Evolutionary conservation across 768 basidiomycete genomes (phyloP).

Genomic region (Crassisporium funariophilum): DNA sequence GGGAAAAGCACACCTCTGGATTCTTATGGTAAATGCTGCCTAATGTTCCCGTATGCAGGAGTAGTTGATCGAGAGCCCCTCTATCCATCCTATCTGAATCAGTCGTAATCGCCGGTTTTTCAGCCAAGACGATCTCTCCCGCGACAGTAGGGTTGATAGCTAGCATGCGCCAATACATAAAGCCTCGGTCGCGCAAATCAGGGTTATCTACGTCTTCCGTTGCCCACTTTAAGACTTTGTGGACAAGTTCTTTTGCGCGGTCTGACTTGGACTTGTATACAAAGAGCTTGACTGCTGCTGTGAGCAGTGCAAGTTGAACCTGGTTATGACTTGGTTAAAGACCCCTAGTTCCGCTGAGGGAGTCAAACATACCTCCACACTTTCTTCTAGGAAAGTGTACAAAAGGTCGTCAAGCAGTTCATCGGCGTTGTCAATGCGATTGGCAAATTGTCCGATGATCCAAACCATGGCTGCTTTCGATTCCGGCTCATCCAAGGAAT

Average conservation of each 20-base stretch:
- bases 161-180: conserved; percentile 99
- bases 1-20: conserved; percentile 65
- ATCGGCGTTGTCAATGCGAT: conserved; percentile 94
- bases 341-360: too few relatives aligned
- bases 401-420: conserved; percentile 92
- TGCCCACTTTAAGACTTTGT: conserved; percentile 94
- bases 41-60: conserved; percentile 91
- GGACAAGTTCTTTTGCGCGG: conserved; percentile 84
- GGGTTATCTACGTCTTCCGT: conserved; percentile 99
- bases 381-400: conserved; percentile 89
- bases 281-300: conserved; percentile 95
- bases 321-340: conserved; percentile 33
- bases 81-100: conserved; percentile 98
- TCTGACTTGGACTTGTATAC: conserved; percentile 86
- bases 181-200: conserved; percentile 94
- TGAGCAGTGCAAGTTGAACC: conserved; percentile 95
- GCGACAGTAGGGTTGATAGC: conserved; percentile 91
- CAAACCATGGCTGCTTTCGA: conserved; percentile 97
- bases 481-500: conserved; percentile 92
- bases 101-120: conserved; percentile 96
- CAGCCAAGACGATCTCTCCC: conserved; percentile 85
- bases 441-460: conserved; percentile 96
- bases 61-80: conserved; percentile 90
- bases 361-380: conserved; percentile 70
- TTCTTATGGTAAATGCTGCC: conserved; percentile 99